Evolutionary conservation across 371 early-diverging fungal genomes (phyloP), one percentile per base, ranked within the genome.

Genomic region (Dipsacomyces acuminosporus): DNA sequence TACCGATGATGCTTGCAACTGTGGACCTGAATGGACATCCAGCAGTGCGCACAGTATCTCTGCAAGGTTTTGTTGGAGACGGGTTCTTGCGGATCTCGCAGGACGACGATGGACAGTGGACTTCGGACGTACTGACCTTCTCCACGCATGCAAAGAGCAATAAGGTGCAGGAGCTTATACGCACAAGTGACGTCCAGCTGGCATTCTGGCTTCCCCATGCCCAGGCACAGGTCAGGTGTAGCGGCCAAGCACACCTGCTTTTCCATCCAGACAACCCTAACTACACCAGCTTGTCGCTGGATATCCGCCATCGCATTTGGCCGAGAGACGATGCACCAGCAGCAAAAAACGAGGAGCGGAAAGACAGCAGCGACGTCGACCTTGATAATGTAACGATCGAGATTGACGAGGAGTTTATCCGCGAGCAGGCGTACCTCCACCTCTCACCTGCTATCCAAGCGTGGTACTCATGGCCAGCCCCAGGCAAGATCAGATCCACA

Each of bases 391-490:
- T 41, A 21, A 15, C 17, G 17, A 54, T 53, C 14, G 51, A 51
- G 33, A 50, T 67, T 22, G 63, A 67, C 20, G 42, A 17, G 9
- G 69, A 62, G 58, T 62, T 41, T 41, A 62, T 67, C 23, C 69
- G 69, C 59, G 69, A 67, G 51, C 59, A 61, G 26, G 69, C 69
- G 20, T 67, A 47, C 19, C 45, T 58, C 22, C 38, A 67, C 45
- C 69, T 62, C 46, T 41, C 59, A 33, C 69, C 69, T 0, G 59
- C 51, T 14, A 34, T 48, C 21, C 69, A 67, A 42, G 69, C 69
- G 1, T 67, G 69, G 69, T 67, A 67, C 45, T 61, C 69, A 45
- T 67, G 69, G 69, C 69, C 69, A 15, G 44, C 69, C 25, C 69
- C 69, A 0, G 69, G 69, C 8, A 53, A 22, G 24, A 50, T 58